phyloP scores from a whole-genome alignment of 2,329 filamentous ascomycete genomes.

The Uncinocarpus reesii region DNA sequence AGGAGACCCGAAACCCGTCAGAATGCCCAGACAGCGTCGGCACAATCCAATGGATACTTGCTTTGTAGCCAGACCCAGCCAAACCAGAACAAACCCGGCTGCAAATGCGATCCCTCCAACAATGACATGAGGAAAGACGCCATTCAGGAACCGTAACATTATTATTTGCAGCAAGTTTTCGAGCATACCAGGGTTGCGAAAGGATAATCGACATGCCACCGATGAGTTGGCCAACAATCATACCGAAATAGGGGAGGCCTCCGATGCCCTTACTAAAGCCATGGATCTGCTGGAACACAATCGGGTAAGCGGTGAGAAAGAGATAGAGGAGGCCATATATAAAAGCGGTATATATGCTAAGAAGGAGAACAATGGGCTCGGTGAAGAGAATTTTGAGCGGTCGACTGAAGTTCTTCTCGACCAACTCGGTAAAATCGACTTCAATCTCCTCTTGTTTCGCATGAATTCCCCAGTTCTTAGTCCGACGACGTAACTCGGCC shows the following conservation, averaged over 20 bases:
- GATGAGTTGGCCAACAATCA: constrained; percentile 36
- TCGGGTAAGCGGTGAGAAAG: constrained; percentile 28
- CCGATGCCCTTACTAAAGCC: constrained; percentile 26
- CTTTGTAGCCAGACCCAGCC: constrained; percentile 33
- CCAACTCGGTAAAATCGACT: constrained; percentile 41
- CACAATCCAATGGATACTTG: constrained; percentile 32
- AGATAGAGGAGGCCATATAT: constrained; percentile 29
- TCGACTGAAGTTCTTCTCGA: constrained; percentile 45
- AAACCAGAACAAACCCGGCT: constrained; percentile 36
- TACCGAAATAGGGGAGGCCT: constrained; percentile 37
- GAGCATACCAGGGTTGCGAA: constrained; percentile 32
- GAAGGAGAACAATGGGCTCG: constrained; percentile 36
- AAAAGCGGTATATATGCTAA: constrained; percentile 32
- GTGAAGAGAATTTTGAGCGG: constrained; percentile 36
- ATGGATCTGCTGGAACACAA: constrained; percentile 24
- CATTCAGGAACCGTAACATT: constrained; percentile 32
- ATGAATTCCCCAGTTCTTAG: constrained; percentile 52
- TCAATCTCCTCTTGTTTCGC: constrained; percentile 49
- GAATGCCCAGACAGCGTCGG: constrained; percentile 33
- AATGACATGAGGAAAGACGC: constrained; percentile 39
- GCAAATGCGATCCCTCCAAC: constrained; percentile 38
- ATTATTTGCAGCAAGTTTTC: constrained; percentile 28
- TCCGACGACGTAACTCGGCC: constrained; percentile 44
- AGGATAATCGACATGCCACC: constrained; percentile 34
- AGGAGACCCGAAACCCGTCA: constrained; percentile 42